Percentiles rank a stretch among this genome's conserved stretches.
Evolutionary conservation across 148 eudicot genomes (phyloP).

Genomic region (Persicaria maculosa): DNA sequence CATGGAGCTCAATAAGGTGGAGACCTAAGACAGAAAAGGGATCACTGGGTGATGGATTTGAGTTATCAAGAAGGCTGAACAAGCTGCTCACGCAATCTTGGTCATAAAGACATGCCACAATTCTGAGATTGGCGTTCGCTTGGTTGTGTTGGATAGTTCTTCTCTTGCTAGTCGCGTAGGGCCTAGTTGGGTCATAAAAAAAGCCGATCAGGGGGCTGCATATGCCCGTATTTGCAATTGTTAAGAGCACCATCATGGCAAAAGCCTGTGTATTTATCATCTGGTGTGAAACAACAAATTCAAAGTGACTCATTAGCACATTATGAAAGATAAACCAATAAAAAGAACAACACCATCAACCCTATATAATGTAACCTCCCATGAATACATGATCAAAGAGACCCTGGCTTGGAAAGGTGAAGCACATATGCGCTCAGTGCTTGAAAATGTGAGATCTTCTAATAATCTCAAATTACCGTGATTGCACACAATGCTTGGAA

Average conservation of each 20-base stretch:
- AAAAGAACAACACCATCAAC: too few species aligned
- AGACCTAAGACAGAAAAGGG: slow-evolving; percentile 48
- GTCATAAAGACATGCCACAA: slow-evolving; percentile 49
- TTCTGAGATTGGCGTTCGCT: slow-evolving; percentile 44
- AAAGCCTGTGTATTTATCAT: slow-evolving; percentile 42
- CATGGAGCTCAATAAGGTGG: slow-evolving; percentile 56
- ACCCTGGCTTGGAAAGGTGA: too few species aligned
- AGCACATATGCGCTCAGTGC: too few species aligned
- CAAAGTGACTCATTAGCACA: neutral
- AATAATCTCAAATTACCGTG: neutral
- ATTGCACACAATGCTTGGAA: too few species aligned
- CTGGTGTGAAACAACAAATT: slow-evolving; percentile 24
- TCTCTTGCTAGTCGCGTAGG: slow-evolving; percentile 76
- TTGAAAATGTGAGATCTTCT: too few species aligned
- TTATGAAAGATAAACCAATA: neutral
- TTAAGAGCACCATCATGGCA: slow-evolving; percentile 52
- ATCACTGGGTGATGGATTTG: slow-evolving; percentile 38
- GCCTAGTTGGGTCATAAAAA: slow-evolving; percentile 72
- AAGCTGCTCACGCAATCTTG: slow-evolving; percentile 50
- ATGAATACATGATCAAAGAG: too few species aligned
- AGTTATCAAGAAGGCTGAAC: slow-evolving; percentile 43
- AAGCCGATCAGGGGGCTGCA: slow-evolving; percentile 52
- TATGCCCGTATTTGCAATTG: slow-evolving; percentile 41
- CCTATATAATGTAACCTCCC: too few species aligned
- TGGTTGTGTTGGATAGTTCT: slow-evolving; percentile 70